These are phyloP conservation scores for Phoma herbarum DNA, from an alignment of 2,329 filamentous ascomycete species.

Conservation along the genomic window DNA sequence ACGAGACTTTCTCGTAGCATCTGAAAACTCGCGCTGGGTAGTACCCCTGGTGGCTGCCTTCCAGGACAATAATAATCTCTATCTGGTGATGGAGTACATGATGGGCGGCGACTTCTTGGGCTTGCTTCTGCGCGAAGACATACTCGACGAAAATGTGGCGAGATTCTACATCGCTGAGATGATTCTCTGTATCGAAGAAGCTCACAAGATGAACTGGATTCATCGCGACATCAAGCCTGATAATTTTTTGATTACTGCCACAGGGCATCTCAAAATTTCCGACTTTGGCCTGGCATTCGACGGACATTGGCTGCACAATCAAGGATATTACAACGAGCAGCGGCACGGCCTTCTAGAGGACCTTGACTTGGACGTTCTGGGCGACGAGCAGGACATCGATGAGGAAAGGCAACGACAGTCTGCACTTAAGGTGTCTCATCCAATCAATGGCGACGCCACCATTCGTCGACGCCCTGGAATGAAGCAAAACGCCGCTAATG, in stretches of 20 bases:
- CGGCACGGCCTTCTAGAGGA: constrained; percentile 81
- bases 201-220: constrained; percentile 87
- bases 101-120: constrained; percentile 94
- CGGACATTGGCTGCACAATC: constrained; percentile 92
- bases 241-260: constrained; percentile 90
- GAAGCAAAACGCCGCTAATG: constrained; percentile 37
- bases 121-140: constrained; percentile 83
- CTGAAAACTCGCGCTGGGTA: constrained; percentile 88
- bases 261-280: constrained; percentile 92
- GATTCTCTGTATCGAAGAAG: constrained; percentile 93
- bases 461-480: constrained; percentile 29
- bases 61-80: constrained; percentile 83
- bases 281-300: constrained; percentile 97
- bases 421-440: constrained; percentile 57
- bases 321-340: constrained; percentile 84
- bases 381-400: constrained; percentile 74
- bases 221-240: constrained; percentile 97
- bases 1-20: constrained; percentile 87
- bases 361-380: constrained; percentile 75
- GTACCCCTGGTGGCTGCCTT: constrained; percentile 89
- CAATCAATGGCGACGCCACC: constrained; percentile 46
- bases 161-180: constrained; percentile 94
- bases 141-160: constrained; percentile 78
- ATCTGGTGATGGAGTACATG: constrained; percentile 99
- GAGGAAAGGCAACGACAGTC: constrained; percentile 61